These are phyloP conservation scores for Candida tammaniensis DNA, from an alignment of 805 yeast genomes.

Conservation along the genomic window DNA sequence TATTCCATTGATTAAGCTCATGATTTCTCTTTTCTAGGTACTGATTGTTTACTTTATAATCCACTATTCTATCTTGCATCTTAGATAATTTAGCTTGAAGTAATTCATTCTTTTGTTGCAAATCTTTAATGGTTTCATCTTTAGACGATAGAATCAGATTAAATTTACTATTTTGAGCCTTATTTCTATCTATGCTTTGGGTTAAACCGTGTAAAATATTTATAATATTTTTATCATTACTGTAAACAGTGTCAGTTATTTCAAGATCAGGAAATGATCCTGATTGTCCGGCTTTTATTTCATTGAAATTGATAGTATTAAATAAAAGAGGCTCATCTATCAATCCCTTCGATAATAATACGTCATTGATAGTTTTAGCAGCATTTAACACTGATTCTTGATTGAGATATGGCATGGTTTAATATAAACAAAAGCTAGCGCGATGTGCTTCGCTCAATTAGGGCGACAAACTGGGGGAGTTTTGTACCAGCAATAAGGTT, in stretches of 20 bases:
- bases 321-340: slow-evolving; percentile 29
- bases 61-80: slow-evolving; percentile 17
- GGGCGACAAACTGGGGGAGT: no score
- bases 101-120: slow-evolving; percentile 19
- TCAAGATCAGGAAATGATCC: slow-evolving; percentile 15
- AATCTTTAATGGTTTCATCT: slow-evolving; percentile 25
- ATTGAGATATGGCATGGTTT: slow-evolving; percentile 18
- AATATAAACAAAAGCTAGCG: no score
- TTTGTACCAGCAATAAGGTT: no score
- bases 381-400: slow-evolving; percentile 35
- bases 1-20: slow-evolving; percentile 19
- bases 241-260: slow-evolving; percentile 26
- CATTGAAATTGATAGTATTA: slow-evolving; percentile 33
- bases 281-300: slow-evolving; percentile 25
- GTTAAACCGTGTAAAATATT: slow-evolving; percentile 35
- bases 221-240: slow-evolving; percentile 36
- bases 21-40: slow-evolving; percentile 17
- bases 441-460: no score
- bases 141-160: slow-evolving; percentile 27
- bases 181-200: slow-evolving; percentile 30
- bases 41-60: slow-evolving; percentile 13
- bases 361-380: slow-evolving; percentile 33
- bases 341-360: slow-evolving; percentile 34
- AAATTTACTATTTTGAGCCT: slow-evolving; percentile 28
- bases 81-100: slow-evolving; percentile 19